A percentile compares a stretch with the other conserved stretches of the same genome.
phyloP scores from a whole-genome alignment of 192 early-diverging fungal genomes.

The Chytriomyces sp. region DNA sequence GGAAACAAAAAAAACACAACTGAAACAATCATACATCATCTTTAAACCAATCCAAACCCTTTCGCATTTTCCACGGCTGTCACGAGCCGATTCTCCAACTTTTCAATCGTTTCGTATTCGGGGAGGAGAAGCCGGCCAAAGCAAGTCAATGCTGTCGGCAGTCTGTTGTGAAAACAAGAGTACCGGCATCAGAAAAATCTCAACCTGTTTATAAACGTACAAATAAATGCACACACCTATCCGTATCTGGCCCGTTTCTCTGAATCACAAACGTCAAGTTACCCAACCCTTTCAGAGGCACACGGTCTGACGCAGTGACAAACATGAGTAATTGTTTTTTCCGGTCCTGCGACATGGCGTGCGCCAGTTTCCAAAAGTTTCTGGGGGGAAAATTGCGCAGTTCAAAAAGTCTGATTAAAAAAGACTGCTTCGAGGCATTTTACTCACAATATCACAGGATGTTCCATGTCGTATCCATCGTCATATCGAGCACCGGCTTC shows the following conservation, averaged over 20 bases:
- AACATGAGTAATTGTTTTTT: constrained; percentile 81
- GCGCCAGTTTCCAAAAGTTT: constrained; percentile 81
- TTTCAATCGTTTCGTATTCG: constrained; percentile 74
- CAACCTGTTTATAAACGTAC: no score
- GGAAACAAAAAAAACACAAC: no score
- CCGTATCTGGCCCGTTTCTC: constrained; percentile 90
- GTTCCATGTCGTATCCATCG: constrained; percentile 74
- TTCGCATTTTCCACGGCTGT: constrained; percentile 91
- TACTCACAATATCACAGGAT: constrained; percentile 65
- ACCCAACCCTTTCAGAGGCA: constrained; percentile 81
- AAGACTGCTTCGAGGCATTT: background rate
- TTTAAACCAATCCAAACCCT: constrained; percentile 90
- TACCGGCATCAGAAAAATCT: no score
- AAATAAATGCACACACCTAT: no score
- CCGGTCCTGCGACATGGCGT: constrained; percentile 61
- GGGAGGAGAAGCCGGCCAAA: constrained; percentile 89
- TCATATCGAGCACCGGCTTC: constrained; percentile 79
- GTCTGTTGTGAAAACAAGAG: constrained; percentile 19
- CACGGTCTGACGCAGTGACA: constrained; percentile 90
- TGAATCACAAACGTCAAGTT: constrained; percentile 90
- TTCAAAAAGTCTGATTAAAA: background rate
- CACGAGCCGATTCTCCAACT: constrained; percentile 74
- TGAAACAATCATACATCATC: background rate
- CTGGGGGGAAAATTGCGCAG: constrained; percentile 44
- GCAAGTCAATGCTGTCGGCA: constrained; percentile 91